phyloP scores from a whole-genome alignment of 2,329 filamentous ascomycete species.

The Pseudogymnoascus sp. region DNA sequence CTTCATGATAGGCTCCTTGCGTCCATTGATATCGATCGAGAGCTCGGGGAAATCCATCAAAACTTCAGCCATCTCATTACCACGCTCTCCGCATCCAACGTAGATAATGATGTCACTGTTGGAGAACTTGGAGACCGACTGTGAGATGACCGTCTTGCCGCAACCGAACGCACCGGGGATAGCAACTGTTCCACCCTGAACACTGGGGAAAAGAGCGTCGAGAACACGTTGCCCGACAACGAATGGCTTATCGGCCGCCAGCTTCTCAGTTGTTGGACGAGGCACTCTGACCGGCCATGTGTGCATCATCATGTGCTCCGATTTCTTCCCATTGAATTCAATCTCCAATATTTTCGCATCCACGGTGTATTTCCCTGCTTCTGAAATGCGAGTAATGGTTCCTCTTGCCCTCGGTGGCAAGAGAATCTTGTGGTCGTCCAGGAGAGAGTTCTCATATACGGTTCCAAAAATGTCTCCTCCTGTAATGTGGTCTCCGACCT shows the following conservation, averaged over 20 bases:
- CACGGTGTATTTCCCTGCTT: conserved; percentile 88
- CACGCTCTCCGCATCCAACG: conserved; percentile 83
- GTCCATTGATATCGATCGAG: conserved; percentile 86
- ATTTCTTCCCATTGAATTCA: conserved; percentile 95
- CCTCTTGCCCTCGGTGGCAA: conserved; percentile 83
- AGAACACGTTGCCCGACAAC: conserved; percentile 95
- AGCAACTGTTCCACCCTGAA: conserved; percentile 94
- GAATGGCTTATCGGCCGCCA: conserved; percentile 81
- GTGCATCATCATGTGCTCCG: conserved; percentile 96
- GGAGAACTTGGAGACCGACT: conserved; percentile 98
- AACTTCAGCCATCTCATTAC: conserved; percentile 99
- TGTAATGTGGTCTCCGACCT: conserved; percentile 94
- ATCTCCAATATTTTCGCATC: conserved; percentile 90
- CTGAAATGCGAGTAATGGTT: conserved; percentile 82
- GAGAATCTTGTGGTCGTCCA: conserved; percentile 88
- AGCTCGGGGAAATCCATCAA: conserved; percentile 99
- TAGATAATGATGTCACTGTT: conserved; percentile 99
- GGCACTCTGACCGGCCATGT: conserved; percentile 96
- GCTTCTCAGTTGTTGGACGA: conserved; percentile 84
- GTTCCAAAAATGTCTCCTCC: conserved; percentile 93
- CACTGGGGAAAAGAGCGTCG: conserved; percentile 90
- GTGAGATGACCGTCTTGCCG: conserved; percentile 98
- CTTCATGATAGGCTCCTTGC: conserved; percentile 99
- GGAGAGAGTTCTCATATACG: conserved; percentile 92
- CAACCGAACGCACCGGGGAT: conserved; percentile 98